A percentile compares a stretch with the other conserved stretches of the same genome.
These are phyloP conservation scores for Myxozyma melibiosi DNA, from an alignment of 805 yeast genomes.

Conservation along the genomic window DNA sequence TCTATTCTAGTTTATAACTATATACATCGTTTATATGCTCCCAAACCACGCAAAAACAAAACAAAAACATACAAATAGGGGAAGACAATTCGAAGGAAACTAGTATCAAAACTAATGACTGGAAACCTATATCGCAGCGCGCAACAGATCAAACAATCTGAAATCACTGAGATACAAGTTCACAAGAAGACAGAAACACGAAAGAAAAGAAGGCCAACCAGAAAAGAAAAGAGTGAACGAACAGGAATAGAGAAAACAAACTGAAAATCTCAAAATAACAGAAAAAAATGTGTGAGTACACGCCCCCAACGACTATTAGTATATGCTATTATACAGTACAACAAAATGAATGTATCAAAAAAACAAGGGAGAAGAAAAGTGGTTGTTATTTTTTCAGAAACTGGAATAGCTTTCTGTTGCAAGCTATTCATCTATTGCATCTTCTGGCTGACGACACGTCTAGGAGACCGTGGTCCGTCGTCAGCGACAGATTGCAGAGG, in stretches of 20 bases:
- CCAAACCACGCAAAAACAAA: too few species aligned
- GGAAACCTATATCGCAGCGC: too few species aligned
- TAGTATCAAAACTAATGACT: too few species aligned
- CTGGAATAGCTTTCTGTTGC: not conserved
- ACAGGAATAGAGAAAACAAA: not conserved
- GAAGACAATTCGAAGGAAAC: too few species aligned
- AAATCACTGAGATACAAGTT: not conserved
- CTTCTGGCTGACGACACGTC: slow-evolving; percentile 15
- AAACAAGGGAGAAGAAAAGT: not conserved
- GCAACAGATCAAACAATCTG: not conserved
- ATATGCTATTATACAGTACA: not conserved
- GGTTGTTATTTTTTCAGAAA: not conserved
- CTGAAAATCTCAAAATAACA: not conserved
- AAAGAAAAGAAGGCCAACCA: not conserved
- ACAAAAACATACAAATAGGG: too few species aligned
- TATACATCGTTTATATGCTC: too few species aligned
- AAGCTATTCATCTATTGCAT: not conserved
- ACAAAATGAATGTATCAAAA: not conserved
- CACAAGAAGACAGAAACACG: not conserved
- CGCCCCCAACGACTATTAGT: not conserved
- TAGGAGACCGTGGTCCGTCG: slow-evolving; percentile 16
- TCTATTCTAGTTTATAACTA: too few species aligned
- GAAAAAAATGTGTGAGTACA: not conserved
- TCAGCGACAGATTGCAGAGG: slow-evolving; percentile 27
- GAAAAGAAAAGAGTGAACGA: not conserved